phyloP scores from a whole-genome alignment of 352 stramenopile genomes.

The Blastocystis sp. region DNA sequence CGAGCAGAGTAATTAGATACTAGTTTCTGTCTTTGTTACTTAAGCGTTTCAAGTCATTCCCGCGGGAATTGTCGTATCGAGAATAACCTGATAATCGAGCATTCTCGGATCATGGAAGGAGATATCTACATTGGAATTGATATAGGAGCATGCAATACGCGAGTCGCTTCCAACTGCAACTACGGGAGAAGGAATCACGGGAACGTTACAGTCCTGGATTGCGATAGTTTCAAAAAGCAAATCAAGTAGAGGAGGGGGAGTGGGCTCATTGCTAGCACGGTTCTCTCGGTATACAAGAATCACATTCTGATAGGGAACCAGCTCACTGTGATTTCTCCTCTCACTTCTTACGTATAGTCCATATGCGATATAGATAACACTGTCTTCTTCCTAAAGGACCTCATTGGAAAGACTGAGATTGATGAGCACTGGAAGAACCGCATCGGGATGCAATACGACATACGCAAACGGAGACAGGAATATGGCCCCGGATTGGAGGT shows the following conservation, averaged over 20 bases:
- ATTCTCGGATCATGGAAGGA: neutral
- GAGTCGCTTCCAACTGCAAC: neutral
- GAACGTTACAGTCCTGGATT: neutral
- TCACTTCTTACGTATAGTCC: conserved; percentile 2
- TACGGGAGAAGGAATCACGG: neutral
- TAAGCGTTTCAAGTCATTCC: too few species aligned
- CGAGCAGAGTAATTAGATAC: conserved; percentile 44
- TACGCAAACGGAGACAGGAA: neutral
- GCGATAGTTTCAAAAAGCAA: neutral
- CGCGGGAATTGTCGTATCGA: too few species aligned
- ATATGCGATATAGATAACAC: conserved; percentile 33
- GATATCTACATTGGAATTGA: conserved; percentile 30
- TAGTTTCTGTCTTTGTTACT: conserved; percentile 18
- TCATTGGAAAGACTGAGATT: conserved; percentile 14
- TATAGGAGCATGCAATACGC: conserved; percentile 9
- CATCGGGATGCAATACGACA: conserved; percentile 43
- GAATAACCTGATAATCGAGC: neutral
- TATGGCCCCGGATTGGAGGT: conserved; percentile 15
- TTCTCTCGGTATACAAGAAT: conserved; percentile 35
- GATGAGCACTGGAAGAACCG: conserved; percentile 12
- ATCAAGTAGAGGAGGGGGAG: neutral
- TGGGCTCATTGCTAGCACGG: conserved; percentile 14
- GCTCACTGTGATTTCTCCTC: neutral
- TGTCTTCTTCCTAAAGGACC: conserved; percentile 27
- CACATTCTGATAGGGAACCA: conserved; percentile 1